These are phyloP conservation scores for Rhodotorula sp. DNA, from an alignment of 1,284 basidiomycete species.

Conservation along the genomic window DNA sequence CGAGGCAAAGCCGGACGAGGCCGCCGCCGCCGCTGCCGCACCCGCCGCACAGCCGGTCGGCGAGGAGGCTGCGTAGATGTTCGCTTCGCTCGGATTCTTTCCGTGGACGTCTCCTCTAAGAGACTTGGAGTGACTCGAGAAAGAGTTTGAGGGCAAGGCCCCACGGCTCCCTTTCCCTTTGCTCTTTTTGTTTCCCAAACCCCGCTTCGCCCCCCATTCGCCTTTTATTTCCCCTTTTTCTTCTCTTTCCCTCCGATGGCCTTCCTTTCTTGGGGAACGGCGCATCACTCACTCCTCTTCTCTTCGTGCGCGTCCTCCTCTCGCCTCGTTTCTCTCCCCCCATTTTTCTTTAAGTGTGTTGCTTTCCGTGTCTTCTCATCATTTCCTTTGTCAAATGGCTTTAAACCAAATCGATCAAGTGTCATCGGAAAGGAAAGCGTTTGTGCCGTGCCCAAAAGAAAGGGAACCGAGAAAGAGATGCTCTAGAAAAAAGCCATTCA, in stretches of 20 bases:
- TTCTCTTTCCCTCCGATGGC: not conserved
- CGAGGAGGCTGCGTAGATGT: constrained; percentile 6
- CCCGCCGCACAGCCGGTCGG: constrained; percentile 6
- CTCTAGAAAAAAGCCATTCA: not conserved
- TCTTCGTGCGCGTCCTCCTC: too few relatives aligned
- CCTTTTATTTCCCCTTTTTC: not conserved
- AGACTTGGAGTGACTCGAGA: too few relatives aligned
- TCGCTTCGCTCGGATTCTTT: not conserved
- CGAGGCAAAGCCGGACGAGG: constrained; percentile 21
- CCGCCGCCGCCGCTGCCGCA: constrained; percentile 4
- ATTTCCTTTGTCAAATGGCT: not conserved
- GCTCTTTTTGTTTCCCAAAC: not conserved
- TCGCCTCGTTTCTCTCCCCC: too few relatives aligned
- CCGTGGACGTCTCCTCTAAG: too few relatives aligned
- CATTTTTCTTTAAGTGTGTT: not conserved
- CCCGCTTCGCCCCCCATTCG: not conserved
- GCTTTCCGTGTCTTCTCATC: not conserved
- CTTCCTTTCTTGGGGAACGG: too few relatives aligned
- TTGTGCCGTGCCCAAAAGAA: not conserved
- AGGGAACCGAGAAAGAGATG: not conserved
- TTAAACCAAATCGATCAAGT: not conserved
- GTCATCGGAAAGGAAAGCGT: too few relatives aligned
- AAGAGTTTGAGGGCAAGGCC: too few relatives aligned
- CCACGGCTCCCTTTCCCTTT: not conserved
- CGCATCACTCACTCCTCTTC: too few relatives aligned